Percentiles rank a stretch among this genome's conserved stretches.
Conservation (phyloP, 495 filamentous ascomycete genomes). For the Recurvomyces mirabilis region DNA sequence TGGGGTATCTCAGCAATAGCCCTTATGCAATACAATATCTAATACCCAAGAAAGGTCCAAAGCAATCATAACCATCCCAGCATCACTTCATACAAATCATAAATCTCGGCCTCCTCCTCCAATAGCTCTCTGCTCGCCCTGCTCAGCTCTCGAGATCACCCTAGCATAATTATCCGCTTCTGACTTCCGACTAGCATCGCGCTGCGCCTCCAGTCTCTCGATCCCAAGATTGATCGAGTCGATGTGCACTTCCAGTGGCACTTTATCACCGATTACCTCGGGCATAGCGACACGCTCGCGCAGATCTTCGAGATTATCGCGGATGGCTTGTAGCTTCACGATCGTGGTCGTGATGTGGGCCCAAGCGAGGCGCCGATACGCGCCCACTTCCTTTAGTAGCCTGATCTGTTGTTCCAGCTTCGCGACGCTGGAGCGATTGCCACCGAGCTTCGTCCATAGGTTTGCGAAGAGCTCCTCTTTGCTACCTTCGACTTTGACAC, state of each 20-base stretch:
- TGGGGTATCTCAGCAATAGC: too few species aligned
- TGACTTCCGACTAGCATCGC: conserved; percentile 42
- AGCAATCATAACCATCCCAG: too few species aligned
- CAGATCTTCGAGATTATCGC: conserved; percentile 53
- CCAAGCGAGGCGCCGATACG: conserved; percentile 49
- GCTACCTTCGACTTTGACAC: conserved; percentile 35
- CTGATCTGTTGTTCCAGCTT: conserved; percentile 46
- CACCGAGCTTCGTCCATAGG: conserved; percentile 62
- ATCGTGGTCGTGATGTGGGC: conserved; percentile 48
- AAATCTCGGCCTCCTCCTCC: too few species aligned
- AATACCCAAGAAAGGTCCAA: too few species aligned
- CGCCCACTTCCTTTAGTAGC: conserved; percentile 46
- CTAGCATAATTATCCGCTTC: conserved; percentile 46
- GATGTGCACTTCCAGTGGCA: conserved; percentile 57
- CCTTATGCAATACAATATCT: too few species aligned
- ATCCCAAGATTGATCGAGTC: conserved; percentile 56
- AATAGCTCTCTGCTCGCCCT: conserved; percentile 2
- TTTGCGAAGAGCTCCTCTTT: conserved; percentile 50
- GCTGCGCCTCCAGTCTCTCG: conserved; percentile 49
- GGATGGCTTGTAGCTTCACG: conserved; percentile 55
- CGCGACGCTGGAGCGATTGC: conserved; percentile 42
- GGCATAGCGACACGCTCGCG: conserved; percentile 53
- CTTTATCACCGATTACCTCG: conserved; percentile 39
- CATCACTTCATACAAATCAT: too few species aligned
- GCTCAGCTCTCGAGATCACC: conserved; percentile 35